phyloP scores from a whole-genome alignment of 2,329 filamentous ascomycete species.

The Aspergillus ochraceus region DNA sequence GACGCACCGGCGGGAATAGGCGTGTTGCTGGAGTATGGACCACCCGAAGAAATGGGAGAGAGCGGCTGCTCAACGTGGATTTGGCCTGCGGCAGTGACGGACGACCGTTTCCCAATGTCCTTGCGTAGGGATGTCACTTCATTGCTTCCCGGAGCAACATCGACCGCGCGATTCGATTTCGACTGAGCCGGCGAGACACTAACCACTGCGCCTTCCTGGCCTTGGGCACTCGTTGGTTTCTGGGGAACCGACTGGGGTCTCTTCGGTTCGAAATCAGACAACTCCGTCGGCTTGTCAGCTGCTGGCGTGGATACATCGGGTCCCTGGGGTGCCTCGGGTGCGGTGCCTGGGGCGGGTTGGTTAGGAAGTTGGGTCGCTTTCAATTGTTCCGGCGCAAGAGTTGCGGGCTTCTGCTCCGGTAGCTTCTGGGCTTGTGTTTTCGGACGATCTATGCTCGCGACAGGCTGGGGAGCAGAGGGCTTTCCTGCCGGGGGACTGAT shows the following conservation, averaged over 20 bases:
- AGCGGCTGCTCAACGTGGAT: constrained; percentile 38
- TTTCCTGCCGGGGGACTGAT: constrained; percentile 19
- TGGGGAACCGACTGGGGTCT: constrained; percentile 18
- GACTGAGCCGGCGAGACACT: constrained; percentile 21
- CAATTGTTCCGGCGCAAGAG: constrained; percentile 10
- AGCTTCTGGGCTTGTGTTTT: constrained; percentile 4
- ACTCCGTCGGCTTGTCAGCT: constrained; percentile 51
- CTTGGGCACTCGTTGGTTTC: constrained; percentile 25
- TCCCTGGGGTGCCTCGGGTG: constrained; percentile 12
- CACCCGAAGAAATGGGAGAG: constrained; percentile 64
- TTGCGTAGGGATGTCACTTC: constrained; percentile 21
- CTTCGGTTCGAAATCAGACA: constrained; percentile 43
- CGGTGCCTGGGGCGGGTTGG: constrained; percentile 11
- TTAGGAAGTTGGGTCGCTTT: constrained; percentile 6
- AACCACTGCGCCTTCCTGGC: constrained; percentile 21
- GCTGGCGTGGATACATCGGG: constrained; percentile 12
- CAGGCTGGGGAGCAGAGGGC: constrained; percentile 13
- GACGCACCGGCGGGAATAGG: constrained; percentile 68
- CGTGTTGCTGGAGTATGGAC: constrained; percentile 70
- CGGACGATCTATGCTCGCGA: constrained; percentile 5
- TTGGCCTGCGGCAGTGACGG: constrained; percentile 28
- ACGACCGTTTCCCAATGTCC: constrained; percentile 30
- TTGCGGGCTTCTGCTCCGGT: constrained; percentile 9
- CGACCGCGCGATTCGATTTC: constrained; percentile 15
- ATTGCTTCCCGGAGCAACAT: constrained; percentile 17